phyloP scores from a whole-genome alignment of 2,329 filamentous ascomycete genomes.

The Rhynchosporium graminicola region DNA sequence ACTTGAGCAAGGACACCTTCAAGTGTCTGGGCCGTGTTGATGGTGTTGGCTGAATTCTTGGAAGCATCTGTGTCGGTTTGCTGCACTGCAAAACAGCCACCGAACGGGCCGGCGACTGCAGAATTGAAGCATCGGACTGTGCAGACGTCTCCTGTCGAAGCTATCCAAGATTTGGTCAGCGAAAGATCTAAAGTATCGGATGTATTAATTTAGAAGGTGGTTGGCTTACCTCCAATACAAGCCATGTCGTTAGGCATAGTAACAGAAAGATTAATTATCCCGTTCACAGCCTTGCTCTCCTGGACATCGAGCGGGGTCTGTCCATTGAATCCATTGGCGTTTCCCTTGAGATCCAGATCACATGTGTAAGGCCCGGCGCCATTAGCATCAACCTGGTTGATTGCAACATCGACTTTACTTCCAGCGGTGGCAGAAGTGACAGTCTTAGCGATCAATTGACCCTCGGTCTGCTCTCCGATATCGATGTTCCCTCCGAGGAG shows the following conservation, averaged over 20 bases:
- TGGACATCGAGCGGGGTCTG: constrained; percentile 51
- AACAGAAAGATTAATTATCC: constrained; percentile 59
- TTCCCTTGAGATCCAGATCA: constrained; percentile 53
- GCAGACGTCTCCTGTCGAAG: constrained; percentile 58
- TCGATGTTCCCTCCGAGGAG: constrained; percentile 62
- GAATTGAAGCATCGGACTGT: constrained; percentile 62
- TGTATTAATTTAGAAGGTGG: no score
- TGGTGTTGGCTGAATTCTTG: constrained; percentile 6
- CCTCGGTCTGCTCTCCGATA: constrained; percentile 56
- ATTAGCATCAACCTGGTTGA: constrained; percentile 56
- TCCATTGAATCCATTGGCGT: constrained; percentile 35
- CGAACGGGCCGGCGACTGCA: constrained; percentile 57
- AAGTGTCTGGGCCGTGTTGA: constrained; percentile 43
- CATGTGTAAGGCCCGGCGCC: constrained; percentile 57
- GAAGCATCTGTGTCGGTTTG: constrained; percentile 48
- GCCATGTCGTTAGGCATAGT: constrained; percentile 51
- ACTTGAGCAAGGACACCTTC: constrained; percentile 51
- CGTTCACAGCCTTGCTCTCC: constrained; percentile 60
- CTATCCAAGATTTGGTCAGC: constrained; percentile 33
- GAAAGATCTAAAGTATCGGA: no score
- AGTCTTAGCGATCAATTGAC: constrained; percentile 47
- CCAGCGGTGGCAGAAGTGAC: constrained; percentile 44
- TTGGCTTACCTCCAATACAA: constrained; percentile 51
- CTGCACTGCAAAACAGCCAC: constrained; percentile 59
- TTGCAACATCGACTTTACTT: constrained; percentile 18